Conservation (phyloP, 768 basidiomycete species). For the Chiua virens region DNA sequence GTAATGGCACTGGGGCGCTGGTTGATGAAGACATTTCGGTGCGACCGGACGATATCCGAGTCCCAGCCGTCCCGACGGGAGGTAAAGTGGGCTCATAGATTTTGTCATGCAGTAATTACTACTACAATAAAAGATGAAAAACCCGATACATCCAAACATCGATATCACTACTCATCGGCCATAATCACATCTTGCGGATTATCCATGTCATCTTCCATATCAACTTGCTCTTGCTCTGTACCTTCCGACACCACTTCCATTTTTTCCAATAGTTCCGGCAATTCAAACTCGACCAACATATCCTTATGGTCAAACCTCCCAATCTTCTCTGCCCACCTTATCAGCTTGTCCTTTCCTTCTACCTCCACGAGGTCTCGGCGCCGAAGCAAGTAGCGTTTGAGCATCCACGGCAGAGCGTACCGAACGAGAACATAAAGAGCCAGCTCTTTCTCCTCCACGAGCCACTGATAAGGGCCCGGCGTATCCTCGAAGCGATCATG, state of each 20-base stretch:
- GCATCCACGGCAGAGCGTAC: constrained; percentile 26
- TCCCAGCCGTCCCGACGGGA: background rate
- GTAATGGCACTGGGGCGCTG: background rate
- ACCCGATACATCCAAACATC: background rate
- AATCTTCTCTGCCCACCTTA: constrained; percentile 16
- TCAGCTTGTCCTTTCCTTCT: constrained; percentile 12
- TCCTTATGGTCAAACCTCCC: constrained; percentile 25
- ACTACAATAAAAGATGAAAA: background rate
- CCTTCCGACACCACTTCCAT: constrained; percentile 6
- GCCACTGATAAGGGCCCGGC: constrained; percentile 23
- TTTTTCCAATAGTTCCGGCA: constrained; percentile 12
- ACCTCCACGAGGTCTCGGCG: constrained; percentile 20
- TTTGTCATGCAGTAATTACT: too few relatives aligned
- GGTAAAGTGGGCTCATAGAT: too few relatives aligned
- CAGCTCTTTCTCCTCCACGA: constrained; percentile 25
- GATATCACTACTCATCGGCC: background rate
- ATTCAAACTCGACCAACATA: constrained; percentile 19
- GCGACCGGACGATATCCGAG: background rate
- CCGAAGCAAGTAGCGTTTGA: constrained; percentile 24
- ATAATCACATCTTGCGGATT: constrained; percentile 8
- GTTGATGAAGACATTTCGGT: constrained; percentile 5
- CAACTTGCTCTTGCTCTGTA: background rate
- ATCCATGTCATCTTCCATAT: background rate
- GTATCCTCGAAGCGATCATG: constrained; percentile 23
- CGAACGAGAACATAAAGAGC: constrained; percentile 23